These are phyloP conservation scores for Verticillium klebahnii DNA, from an alignment of 2,329 filamentous ascomycete species.

Conservation along the genomic window DNA sequence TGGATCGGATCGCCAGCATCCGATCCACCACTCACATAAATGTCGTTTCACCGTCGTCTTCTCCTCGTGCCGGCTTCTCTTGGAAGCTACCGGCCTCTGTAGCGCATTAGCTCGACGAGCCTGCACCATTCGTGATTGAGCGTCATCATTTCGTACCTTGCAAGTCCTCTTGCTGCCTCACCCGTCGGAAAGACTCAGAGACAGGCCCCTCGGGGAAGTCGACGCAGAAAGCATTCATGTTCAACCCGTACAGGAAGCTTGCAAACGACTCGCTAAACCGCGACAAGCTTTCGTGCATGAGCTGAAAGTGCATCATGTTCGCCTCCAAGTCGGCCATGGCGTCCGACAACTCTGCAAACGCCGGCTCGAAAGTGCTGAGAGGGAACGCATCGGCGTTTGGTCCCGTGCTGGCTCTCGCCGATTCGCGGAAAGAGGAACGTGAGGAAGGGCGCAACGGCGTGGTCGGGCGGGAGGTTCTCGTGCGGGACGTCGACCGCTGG, in stretches of 20 bases:
- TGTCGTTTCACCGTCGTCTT: conserved; percentile 66
- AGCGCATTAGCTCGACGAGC: neutral
- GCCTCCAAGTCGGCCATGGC: conserved; percentile 93
- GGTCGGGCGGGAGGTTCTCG: conserved; percentile 71
- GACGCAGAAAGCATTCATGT: conserved; percentile 99
- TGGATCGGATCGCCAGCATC: neutral
- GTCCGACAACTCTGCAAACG: conserved; percentile 90
- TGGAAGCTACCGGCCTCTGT: conserved; percentile 12
- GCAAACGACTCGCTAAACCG: conserved; percentile 96
- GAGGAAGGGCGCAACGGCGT: conserved; percentile 90
- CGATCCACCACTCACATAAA: conserved; percentile 58
- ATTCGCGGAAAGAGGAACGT: conserved; percentile 81
- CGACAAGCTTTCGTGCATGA: conserved; percentile 92
- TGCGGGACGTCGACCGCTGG: conserved; percentile 52
- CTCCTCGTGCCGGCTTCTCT: conserved; percentile 23
- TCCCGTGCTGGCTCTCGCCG: conserved; percentile 52
- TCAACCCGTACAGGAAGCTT: conserved; percentile 89
- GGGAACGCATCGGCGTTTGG: conserved; percentile 55
- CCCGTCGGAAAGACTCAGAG: conserved; percentile 72
- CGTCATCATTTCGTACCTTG: conserved; percentile 14
- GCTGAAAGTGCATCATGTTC: conserved; percentile 94
- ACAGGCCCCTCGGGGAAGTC: conserved; percentile 94
- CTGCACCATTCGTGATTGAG: neutral
- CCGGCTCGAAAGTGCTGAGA: conserved; percentile 78
- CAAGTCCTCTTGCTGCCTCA: conserved; percentile 52